Evolutionary conservation across 1,284 basidiomycete genomes (phyloP), one percentile per base, ranked within the genome.

Genomic region (Coriolopsis trogii): DNA sequence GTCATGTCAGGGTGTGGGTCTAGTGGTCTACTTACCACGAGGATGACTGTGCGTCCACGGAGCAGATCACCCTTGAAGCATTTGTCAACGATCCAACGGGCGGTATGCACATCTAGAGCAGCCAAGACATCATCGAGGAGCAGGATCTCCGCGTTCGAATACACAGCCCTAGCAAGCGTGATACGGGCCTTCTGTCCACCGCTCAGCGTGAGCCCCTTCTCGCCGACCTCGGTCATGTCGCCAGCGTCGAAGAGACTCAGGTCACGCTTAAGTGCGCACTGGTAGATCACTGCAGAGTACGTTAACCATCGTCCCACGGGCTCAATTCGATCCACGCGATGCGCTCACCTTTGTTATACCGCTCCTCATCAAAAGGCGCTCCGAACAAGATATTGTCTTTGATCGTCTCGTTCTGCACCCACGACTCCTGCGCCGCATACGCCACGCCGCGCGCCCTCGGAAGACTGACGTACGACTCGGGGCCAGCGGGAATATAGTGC

Each of bases 141-240:
- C n/a, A 91, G 67, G 41, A 87, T 78, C 10, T 78, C 70, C 1
- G 86, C 80, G 6, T 70, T 68, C 29, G 82, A 82, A 65, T 89
- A 89, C 7, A 90, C 74, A 0, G 87, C 87, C 34, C 89, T 75
- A 6, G 88, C 88, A 1, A 91, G 75, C 0, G 86, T 92, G 36
- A 94, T 73, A 25, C 87, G 74, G 3, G 88, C 88, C 70, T 77
- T 90, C 65, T 90, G 88, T n/a, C 88, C 88, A 25, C 87, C 87
- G 63, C 81, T 85, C 16, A 82, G 64, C 4, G 83, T 84, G 20
- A 85, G 62, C 12, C 84, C 84, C 64, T 81, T 81, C 63, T 85
- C 83, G 8, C 84, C 84, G 33, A 86, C 82, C 66, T 90, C 88
- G 0, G 89, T 90, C 56, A 75, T 60, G 64, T 92, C 89, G 0